Evolutionary conservation across 108 stramenopile genomes (phyloP), one percentile per base, ranked within the genome.

Genomic region (Nannochloropsis salina): DNA sequence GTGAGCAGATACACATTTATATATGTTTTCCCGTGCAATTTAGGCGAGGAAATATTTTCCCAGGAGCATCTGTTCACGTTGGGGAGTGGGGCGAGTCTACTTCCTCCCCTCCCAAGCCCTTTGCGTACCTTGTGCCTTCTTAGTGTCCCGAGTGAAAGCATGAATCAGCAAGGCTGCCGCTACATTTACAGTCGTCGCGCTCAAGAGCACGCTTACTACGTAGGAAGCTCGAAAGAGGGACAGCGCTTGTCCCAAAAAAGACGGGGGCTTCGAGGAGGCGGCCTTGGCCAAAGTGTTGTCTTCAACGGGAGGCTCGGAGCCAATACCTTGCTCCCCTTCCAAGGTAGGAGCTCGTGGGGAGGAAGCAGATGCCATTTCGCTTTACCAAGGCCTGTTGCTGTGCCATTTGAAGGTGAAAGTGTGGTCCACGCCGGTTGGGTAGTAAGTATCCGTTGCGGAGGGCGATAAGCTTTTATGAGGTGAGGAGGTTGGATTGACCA

Each of bases 111-210:
- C n/a, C 61, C 61, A 74, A 74, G 31, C 31, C 31, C 31, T 31
- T 31, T 31, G 31, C 61, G n/a, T 74, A 74, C 61, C 61, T 74
- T 74, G 61, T n/a, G 61, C 61, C 61, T 74, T 74, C n/a, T 74
- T 74, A 15, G 6, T 74, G n/a, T 74, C 61, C 61, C 61, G 61
- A n/a, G 61, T 74, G 20, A 74, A 15, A n/a, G 61, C 61, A n/a
- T 74, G 61, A 2, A 74, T 74, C 20, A 74, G 61, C 61, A 74
- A 6, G 8, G 61, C 61, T n/a, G n/a, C 61, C 61, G 61, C 8
- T 15, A 74, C 61, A 8, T 74, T 74, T 6, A n/a, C n/a, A 74
- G 61, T n/a, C 8, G 61, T 74, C 1, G 61, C 61, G 15, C 61
- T n/a, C 3, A 74, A 6, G 61, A 74, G 61, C 20, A 74, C n/a